These are phyloP conservation scores for Wilcoxina mikolae DNA, from an alignment of 495 filamentous ascomycete genomes.

Conservation along the genomic window DNA sequence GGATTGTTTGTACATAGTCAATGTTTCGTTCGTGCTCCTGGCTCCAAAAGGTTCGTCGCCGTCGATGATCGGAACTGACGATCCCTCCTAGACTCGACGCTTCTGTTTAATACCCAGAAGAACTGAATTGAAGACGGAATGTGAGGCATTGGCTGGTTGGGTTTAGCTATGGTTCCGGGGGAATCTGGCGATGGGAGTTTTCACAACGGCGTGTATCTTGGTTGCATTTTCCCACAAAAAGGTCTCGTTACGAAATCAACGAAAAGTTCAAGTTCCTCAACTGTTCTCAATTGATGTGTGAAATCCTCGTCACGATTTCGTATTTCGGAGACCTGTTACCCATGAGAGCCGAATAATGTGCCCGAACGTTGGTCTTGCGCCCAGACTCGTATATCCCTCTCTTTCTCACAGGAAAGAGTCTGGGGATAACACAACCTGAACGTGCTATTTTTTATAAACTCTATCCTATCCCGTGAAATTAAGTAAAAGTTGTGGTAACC, in stretches of 20 bases:
- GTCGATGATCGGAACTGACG: not conserved
- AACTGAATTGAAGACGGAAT: not conserved
- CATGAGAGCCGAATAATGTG: too few species aligned
- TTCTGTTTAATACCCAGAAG: not conserved
- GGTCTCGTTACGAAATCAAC: slow-evolving; percentile 4
- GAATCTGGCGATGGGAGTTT: slow-evolving; percentile 3
- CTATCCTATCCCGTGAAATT: too few species aligned
- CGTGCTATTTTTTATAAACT: too few species aligned
- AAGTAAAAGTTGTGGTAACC: too few species aligned
- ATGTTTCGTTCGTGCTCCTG: slow-evolving; percentile 1
- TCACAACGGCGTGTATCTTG: slow-evolving; percentile 1
- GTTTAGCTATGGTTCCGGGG: slow-evolving; percentile 1
- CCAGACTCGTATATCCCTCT: too few species aligned
- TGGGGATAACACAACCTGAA: too few species aligned
- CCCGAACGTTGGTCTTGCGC: too few species aligned
- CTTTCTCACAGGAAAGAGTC: too few species aligned
- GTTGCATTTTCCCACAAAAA: slow-evolving; percentile 5
- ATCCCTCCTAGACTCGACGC: not conserved
- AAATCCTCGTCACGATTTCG: too few species aligned
- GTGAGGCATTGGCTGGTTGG: slow-evolving; percentile 1
- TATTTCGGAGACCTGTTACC: too few species aligned
- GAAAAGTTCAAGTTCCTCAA: not conserved
- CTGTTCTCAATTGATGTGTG: too few species aligned
- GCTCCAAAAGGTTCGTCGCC: not conserved
- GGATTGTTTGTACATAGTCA: slow-evolving; percentile 6